Base-by-base conservation (phyloP, 108 stramenopile genomes). In the Cyclotella baltica region DNA sequence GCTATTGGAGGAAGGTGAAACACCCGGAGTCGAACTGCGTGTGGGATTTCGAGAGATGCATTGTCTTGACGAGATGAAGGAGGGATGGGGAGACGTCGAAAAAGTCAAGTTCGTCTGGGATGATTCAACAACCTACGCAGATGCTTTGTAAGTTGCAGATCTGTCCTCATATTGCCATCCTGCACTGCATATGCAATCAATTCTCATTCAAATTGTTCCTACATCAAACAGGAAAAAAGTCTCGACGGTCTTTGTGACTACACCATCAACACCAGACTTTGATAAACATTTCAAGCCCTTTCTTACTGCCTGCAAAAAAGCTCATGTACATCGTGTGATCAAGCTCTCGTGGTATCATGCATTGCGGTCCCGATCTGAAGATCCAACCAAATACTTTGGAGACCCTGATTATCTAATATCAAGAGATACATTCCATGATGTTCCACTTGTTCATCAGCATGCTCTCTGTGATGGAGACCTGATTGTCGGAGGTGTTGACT, bases 291-390 rank as follows among this genome's bases (percentile, higher is more conserved):
- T 86, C 67, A 63, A 64, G 10, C 13, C 46, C 0, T 86, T 86
- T 43, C 62, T 86, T 28, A 25, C 77, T 0, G 85, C 85, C 33
- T 82, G 77, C 67, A 65, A 82, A 40, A 77, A 52, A 31, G 77
- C 81, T 3, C 48, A 72, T 25, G 76, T 78, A 3, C 59, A 75
- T 36, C 72, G 81, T 25, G 67, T 86, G 57, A 67, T 86, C 40
- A 86, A 86, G 61, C 33, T 86, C 15, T 86, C 85, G 18, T 86
- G 82, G 53, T 86, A 82, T 47, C 81, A 86, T 48, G 40, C 81
- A 11, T 43, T 72, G 29, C 40, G 38, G 31, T 62, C 70, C 30
- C 66, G 30, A 57, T 28, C 36, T 13, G 77, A 78, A 28, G 23
- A 73, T 5, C 64, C 53, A 9, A 38, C 23, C 62, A 65, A 53